Evolutionary conservation across 805 yeast species (phyloP), one percentile per base, ranked within the genome.

Genomic region (Candida endomychidarum): DNA sequence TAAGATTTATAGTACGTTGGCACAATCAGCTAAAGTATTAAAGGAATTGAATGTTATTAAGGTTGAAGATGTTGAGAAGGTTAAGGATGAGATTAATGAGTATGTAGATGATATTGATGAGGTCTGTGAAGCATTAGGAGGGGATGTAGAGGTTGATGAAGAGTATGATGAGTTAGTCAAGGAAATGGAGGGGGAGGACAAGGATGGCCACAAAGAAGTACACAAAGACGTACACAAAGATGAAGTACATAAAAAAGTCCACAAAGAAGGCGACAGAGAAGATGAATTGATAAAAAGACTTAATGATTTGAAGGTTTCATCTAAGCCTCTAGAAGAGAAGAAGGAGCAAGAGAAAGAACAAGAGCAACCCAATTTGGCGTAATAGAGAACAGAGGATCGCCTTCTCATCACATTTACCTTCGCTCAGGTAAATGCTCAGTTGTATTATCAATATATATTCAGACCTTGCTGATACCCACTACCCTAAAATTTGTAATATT

Each of bases 401-500:
- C n/a, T n/a, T n/a, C n/a, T n/a, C n/a, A n/a, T n/a, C n/a, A n/a
- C n/a, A n/a, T n/a, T n/a, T n/a, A n/a, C n/a, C n/a, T n/a, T n/a
- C n/a, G n/a, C n/a, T n/a, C n/a, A n/a, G n/a, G n/a, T n/a, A n/a
- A n/a, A n/a, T n/a, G n/a, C n/a, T n/a, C n/a, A n/a, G n/a, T n/a
- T n/a, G n/a, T n/a, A n/a, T n/a, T n/a, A n/a, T n/a, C n/a, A n/a
- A n/a, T n/a, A n/a, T n/a, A n/a, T n/a, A n/a, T n/a, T n/a, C n/a
- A n/a, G n/a, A n/a, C n/a, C n/a, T n/a, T n/a, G n/a, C n/a, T n/a
- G n/a, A n/a, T n/a, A n/a, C n/a, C n/a, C n/a, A n/a, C n/a, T 19
- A 69, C 20, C 74, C 74, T 47, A 70, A 60, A 25, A 69, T 70
- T 53, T 80, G 83, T 52, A 80, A 68, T 38, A 80, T 80, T 61